phyloP scores from a whole-genome alignment of 495 filamentous ascomycete genomes.

The Peziza echinospora region DNA sequence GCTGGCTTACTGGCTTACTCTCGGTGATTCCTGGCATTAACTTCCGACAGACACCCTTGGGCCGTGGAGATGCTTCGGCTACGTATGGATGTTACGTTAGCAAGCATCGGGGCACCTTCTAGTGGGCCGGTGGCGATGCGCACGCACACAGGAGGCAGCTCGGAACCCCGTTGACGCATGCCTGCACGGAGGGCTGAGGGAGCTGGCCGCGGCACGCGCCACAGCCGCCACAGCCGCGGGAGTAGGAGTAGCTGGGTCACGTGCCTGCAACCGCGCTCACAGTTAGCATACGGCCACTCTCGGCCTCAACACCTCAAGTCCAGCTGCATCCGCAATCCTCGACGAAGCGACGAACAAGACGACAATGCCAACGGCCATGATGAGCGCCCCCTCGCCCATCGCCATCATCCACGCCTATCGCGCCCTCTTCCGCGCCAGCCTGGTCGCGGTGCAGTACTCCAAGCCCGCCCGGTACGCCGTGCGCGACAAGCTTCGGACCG shows the following conservation, averaged over 20 bases:
- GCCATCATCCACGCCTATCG: constrained; percentile 58
- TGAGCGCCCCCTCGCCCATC: constrained; percentile 1
- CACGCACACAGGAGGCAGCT: too few relatives aligned
- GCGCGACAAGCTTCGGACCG: constrained; percentile 38
- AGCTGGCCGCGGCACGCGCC: constrained; percentile 4
- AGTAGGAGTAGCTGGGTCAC: not conserved
- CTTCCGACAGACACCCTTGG: too few relatives aligned
- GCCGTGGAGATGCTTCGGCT: too few relatives aligned
- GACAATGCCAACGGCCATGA: constrained; percentile 10
- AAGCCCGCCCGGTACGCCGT: constrained; percentile 49
- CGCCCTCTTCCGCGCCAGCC: constrained; percentile 44
- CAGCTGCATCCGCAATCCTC: too few relatives aligned
- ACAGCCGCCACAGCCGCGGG: constrained; percentile 1
- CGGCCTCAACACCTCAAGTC: too few relatives aligned
- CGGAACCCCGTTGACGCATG: constrained; percentile 1
- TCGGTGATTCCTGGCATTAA: too few relatives aligned
- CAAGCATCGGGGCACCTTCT: too few relatives aligned
- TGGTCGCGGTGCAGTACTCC: constrained; percentile 64
- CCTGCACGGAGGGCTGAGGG: constrained; percentile 6
- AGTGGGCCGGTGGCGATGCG: too few relatives aligned
- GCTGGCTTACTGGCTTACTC: too few relatives aligned
- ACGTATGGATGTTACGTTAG: too few relatives aligned
- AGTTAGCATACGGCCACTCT: too few relatives aligned
- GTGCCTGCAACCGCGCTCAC: not conserved
- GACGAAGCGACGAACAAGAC: too few relatives aligned